Evolutionary conservation across 768 basidiomycete species (phyloP).

Genomic region (Nevesoporus exiguus): DNA sequence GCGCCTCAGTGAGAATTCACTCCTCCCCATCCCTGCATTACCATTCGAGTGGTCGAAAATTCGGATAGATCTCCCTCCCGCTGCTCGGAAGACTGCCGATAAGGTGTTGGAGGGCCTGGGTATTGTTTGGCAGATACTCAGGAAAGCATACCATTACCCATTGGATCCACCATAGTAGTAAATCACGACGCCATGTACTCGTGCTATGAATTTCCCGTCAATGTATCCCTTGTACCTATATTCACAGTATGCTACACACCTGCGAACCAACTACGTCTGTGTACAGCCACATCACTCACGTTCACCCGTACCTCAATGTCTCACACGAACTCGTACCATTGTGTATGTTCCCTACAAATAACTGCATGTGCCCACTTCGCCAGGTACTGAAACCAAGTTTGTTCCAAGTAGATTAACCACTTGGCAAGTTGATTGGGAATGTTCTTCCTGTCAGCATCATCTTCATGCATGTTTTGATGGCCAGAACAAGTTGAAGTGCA

Average conservation of each 20-base stretch:
- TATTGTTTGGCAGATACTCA: slow-evolving; percentile 29
- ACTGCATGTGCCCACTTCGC: too few species aligned
- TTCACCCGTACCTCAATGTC: too few species aligned
- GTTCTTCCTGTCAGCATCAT: too few species aligned
- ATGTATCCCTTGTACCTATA: slow-evolving; percentile 10
- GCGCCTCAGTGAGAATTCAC: slow-evolving; percentile 16
- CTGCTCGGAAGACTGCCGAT: slow-evolving; percentile 23
- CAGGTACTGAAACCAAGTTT: too few species aligned
- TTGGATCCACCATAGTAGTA: slow-evolving; percentile 31
- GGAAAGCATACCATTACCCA: slow-evolving; percentile 34
- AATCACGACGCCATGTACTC: slow-evolving; percentile 2
- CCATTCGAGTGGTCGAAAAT: slow-evolving; percentile 32
- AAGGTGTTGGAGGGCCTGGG: slow-evolving; percentile 26
- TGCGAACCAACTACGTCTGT: not conserved
- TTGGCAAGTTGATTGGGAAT: too few species aligned
- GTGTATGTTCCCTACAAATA: too few species aligned
- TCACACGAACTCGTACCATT: too few species aligned
- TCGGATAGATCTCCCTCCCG: slow-evolving; percentile 24
- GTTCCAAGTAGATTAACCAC: too few species aligned
- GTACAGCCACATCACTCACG: too few species aligned
- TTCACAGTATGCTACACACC: too few species aligned
- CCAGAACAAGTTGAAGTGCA: too few species aligned
- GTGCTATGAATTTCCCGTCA: slow-evolving; percentile 1
- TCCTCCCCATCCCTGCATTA: slow-evolving; percentile 15
- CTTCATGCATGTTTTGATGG: too few species aligned